phyloP scores from a whole-genome alignment of 108 stramenopile genomes.

The Nitzschia palea region DNA sequence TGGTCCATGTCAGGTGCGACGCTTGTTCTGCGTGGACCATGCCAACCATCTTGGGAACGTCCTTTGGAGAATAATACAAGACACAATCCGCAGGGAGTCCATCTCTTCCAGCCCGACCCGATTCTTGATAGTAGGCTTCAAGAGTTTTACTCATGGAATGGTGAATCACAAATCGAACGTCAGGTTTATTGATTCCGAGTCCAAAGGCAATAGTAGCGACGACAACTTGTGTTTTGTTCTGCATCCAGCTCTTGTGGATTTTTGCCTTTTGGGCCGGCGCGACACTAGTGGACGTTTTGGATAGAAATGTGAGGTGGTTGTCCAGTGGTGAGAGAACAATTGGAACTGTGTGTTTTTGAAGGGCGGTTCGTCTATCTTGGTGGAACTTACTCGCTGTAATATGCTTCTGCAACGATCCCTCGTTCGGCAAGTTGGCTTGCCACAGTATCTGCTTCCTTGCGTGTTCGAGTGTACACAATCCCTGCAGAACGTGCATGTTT shows the following conservation, averaged over 20 bases:
- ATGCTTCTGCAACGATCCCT: constrained; percentile 84
- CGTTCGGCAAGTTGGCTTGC: constrained; percentile 59
- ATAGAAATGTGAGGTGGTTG: too few species aligned
- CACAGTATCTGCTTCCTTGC: constrained; percentile 88
- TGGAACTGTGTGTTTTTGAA: too few species aligned
- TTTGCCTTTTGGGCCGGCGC: constrained; percentile 40
- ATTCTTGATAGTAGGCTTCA: constrained; percentile 95
- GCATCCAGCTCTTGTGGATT: constrained; percentile 86
- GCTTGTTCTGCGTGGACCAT: constrained; percentile 71
- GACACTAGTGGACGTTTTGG: constrained; percentile 25
- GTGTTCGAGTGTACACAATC: constrained; percentile 89
- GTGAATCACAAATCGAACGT: constrained; percentile 80
- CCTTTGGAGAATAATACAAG: constrained; percentile 78
- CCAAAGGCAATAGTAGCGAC: constrained; percentile 97
- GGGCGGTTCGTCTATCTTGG: too few species aligned
- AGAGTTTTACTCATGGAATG: constrained; percentile 85
- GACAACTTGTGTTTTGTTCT: constrained; percentile 86
- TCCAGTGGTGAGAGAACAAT: too few species aligned
- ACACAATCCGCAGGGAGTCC: constrained; percentile 86
- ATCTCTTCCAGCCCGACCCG: constrained; percentile 94
- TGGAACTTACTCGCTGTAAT: constrained; percentile 63
- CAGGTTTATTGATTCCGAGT: constrained; percentile 94
- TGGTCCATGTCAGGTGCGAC: constrained; percentile 53
- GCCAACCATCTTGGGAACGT: constrained; percentile 64
- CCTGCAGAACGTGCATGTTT: constrained; percentile 68